Base-by-base conservation (phyloP, 208 protist species). In the Acanthamoeba lenticulata region DNA sequence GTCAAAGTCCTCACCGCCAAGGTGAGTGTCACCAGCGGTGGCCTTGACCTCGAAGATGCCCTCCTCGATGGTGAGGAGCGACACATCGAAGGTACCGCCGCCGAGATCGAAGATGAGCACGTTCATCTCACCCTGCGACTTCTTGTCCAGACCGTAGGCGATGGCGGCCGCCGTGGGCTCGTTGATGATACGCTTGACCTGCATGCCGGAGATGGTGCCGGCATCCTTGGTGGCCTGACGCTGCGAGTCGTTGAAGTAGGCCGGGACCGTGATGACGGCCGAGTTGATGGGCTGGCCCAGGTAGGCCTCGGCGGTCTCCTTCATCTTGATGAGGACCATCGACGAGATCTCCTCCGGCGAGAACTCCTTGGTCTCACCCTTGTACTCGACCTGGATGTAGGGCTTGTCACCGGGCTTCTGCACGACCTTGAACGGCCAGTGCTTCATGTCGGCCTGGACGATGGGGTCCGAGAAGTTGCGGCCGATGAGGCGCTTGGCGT, bases 161-260 rank as follows among this genome's bases (percentile, higher is more conserved):
- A 99, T 98, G 83, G 99, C 99, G 38, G 99, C 99, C 1, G 99
- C 99, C 40, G 99, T 99, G 44, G 99, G 99, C 97, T 99, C 99
- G 98, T 99, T 99, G 97, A 99, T 99, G 97, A 99, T 99, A 96
- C 99, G 98, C 79, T 99, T 94, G 38, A 99, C 99, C 57, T 99
- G 98, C 17, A 99, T 86, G 34, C 98, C 98, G 36, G 98, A 94
- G 92, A 99, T 99, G 60, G 94, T 94, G 60, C 98, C 98, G 60
- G 98, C 98, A 94, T 99, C 98, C 94, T 98, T 99, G 60, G 98
- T 99, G 55, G 98, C 98, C 95, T 98, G 97, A 72, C 98, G 94
- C 96, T 99, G 98, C 17, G 97, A 95, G 95, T 99, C 98, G 96
- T 99, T 99, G 97, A 99, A 99, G 97, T 99, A 99, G 69, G 99